Evolutionary conservation across 192 early-diverging fungal genomes (phyloP), one percentile per base, ranked within the genome.

Genomic region (Physocladia obscura): DNA sequence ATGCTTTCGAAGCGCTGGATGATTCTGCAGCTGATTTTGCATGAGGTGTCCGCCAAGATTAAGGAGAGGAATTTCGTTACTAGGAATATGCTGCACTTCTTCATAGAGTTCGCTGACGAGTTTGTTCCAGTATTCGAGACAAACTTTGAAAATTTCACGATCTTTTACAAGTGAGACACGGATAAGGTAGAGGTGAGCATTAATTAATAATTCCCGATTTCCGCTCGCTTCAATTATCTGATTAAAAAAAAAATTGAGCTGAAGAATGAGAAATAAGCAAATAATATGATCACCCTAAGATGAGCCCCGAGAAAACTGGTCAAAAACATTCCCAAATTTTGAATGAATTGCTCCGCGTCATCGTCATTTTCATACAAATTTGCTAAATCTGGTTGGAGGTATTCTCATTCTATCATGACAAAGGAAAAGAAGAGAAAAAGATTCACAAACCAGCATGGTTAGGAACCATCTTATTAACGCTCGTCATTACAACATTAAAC

Each of bases 91-190:
- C 56, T 85, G 86, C 6, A 85, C 82, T 68, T 98, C 95, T 58
- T 97, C 95, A 76, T 93, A 98, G 29, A 99, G 79, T 67, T 93
- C 93, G 6, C 83, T 85, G 19, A 91, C 94, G 76, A 98, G 80
- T 57, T 93, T 90, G 39, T 88, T 87, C 95, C 96, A 99, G 78
- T 99, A 99, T 75, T 98, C 97, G 54, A 99, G 80, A 70, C 94
- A 95, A 39, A 94, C 91, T 81, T 98, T 98, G 86, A 98, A 98
- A 44, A 99, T 84, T 75, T 99, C 97, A 55, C 95, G 90, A 74
- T 98, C 96, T 59, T 93, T 87, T 26, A 99, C 94, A 49, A 88
- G 82, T 1, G 96, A 94, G 30, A 98, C 92, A 57, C 88, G 87
- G 69, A 98, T 84, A 39, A 99, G 79, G 63, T 97, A 98, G 51